phyloP scores from a whole-genome alignment of 768 basidiomycete species.

The Termitomyces sp. region DNA sequence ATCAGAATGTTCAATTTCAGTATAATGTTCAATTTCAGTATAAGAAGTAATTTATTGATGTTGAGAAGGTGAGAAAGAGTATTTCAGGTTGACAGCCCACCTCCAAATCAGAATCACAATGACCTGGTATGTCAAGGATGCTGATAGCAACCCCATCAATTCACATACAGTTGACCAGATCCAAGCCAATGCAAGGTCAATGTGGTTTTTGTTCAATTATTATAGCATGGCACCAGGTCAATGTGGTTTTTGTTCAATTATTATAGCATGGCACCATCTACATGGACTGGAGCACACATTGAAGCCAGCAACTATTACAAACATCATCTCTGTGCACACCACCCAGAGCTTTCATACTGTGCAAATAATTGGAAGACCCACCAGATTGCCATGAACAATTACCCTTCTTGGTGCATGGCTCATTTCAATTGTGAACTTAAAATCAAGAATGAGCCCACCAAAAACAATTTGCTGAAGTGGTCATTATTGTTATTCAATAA shows the following conservation, averaged over 20 bases:
- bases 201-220: not conserved
- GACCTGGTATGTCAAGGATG: too few relatives aligned
- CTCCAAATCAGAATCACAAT: too few relatives aligned
- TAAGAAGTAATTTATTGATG: too few relatives aligned
- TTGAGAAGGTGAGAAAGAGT: too few relatives aligned
- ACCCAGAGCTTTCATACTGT: conserved; percentile 8
- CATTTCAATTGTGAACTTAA: not conserved
- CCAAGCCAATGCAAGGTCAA: not conserved
- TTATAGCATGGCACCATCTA: not conserved
- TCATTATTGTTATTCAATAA: too few relatives aligned
- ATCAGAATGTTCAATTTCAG: too few relatives aligned
- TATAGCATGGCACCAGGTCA: conserved; percentile 1
- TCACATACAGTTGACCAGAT: too few relatives aligned
- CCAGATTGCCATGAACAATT: conserved; percentile 6
- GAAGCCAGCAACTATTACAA: conserved; percentile 11
- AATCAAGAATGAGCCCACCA: not conserved
- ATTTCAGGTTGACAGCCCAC: too few relatives aligned
- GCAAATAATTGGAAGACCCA: conserved; percentile 10
- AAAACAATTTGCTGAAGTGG: too few relatives aligned
- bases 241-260: not conserved
- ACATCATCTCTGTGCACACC: conserved; percentile 4
- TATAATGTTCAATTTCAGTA: too few relatives aligned
- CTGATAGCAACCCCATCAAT: too few relatives aligned
- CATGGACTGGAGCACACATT: not conserved
- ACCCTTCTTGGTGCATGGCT: not conserved